Evolutionary conservation across 768 basidiomycete species (phyloP).

Genomic region (Kwoniella dendrophila): DNA sequence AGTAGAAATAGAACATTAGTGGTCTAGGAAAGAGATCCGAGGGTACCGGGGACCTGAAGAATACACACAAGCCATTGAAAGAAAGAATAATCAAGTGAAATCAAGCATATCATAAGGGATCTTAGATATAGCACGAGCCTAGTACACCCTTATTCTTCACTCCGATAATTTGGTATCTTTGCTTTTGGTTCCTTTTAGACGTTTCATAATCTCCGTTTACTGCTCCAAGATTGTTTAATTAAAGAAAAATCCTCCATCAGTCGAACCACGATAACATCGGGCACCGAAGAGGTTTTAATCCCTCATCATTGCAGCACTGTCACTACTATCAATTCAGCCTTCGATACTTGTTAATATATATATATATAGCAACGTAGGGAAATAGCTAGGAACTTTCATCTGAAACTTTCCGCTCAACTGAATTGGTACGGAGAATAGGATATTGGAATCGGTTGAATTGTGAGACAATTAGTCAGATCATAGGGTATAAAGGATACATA

Average conservation of each 20-base stretch:
- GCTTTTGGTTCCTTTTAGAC: neutral
- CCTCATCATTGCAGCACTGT: too few species aligned
- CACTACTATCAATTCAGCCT: too few species aligned
- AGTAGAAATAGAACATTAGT: too few species aligned
- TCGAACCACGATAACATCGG: too few species aligned
- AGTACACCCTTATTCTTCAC: conserved; percentile 11
- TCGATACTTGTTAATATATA: neutral
- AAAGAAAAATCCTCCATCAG: neutral
- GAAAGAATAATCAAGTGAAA: neutral
- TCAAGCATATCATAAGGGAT: neutral
- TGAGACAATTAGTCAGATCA: neutral
- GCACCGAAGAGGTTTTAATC: too few species aligned
- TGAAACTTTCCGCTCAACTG: too few species aligned
- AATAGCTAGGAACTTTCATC: too few species aligned
- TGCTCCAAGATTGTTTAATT: neutral
- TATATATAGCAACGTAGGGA: neutral
- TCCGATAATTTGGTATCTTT: neutral
- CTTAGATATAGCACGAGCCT: conserved; percentile 11
- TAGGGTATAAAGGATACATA: neutral
- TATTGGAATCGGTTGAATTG: conserved; percentile 4
- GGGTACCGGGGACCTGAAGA: too few species aligned
- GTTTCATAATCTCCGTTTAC: conserved; percentile 1
- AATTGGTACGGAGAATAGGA: conserved; percentile 4
- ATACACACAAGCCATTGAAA: neutral
- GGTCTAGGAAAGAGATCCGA: too few species aligned